These are phyloP conservation scores for Cordyceps farinosa DNA, from an alignment of 2,329 filamentous ascomycete genomes.

Conservation along the genomic window DNA sequence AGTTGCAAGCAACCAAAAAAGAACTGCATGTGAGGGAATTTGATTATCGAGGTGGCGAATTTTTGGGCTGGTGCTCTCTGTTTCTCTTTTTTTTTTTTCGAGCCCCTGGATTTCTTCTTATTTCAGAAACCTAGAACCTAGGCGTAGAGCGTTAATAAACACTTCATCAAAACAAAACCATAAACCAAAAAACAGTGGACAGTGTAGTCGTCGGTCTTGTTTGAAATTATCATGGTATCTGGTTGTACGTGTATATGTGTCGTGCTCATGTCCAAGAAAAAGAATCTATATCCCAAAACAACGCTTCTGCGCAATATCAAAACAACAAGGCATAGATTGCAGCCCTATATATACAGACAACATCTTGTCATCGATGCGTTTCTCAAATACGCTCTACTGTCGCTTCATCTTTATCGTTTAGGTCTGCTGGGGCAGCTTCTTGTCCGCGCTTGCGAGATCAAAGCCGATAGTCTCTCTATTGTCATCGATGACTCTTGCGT, in stretches of 20 bases:
- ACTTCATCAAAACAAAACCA: background rate
- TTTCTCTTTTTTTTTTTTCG: background rate
- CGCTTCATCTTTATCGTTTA: background rate
- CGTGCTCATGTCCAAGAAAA: background rate
- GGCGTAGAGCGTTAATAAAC: constrained; percentile 2
- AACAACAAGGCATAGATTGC: background rate
- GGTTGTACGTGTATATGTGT: background rate
- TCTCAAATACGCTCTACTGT: background rate
- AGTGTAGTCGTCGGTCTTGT: background rate
- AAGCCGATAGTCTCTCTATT: constrained; percentile 59
- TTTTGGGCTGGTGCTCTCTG: background rate
- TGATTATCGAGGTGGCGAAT: background rate
- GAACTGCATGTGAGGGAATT: background rate
- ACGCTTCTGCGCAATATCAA: background rate
- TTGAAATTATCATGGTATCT: constrained; percentile 5
- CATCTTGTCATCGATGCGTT: background rate
- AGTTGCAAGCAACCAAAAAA: background rate
- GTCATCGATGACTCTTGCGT: constrained; percentile 62
- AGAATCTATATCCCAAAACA: background rate
- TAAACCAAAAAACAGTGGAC: too few relatives aligned
- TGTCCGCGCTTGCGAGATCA: constrained; percentile 26
- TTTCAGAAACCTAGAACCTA: background rate
- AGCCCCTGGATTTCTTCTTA: background rate
- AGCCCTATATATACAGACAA: background rate
- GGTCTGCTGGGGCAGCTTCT: constrained; percentile 22